phyloP scores from a whole-genome alignment of 371 early-diverging fungal species.

The Nosema muscidifuracis region DNA sequence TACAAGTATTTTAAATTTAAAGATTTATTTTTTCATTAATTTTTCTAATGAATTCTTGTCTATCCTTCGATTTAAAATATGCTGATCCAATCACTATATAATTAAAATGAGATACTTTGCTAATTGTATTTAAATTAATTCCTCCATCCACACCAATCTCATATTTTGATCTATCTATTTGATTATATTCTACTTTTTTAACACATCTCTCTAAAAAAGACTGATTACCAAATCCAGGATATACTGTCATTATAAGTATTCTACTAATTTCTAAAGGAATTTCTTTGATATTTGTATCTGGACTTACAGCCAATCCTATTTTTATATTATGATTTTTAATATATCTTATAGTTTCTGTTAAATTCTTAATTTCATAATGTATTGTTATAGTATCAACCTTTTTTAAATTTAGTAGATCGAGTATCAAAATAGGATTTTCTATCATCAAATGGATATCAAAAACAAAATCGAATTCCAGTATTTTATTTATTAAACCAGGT shows the following conservation, averaged over 20 bases:
- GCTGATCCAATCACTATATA: slow-evolving; percentile 93
- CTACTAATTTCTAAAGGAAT: slow-evolving; percentile 70
- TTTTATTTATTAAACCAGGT: slow-evolving; percentile 47
- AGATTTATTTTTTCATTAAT: neutral
- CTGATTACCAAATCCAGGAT: slow-evolving; percentile 62
- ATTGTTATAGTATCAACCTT: slow-evolving; percentile 40
- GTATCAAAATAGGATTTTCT: slow-evolving; percentile 40
- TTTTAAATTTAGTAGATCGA: slow-evolving; percentile 39
- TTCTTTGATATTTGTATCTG: slow-evolving; percentile 73
- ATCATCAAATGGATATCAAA: slow-evolving; percentile 62
- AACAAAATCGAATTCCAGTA: slow-evolving; percentile 45
- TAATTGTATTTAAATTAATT: slow-evolving; percentile 74
- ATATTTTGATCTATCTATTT: neutral
- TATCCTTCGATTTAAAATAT: slow-evolving; percentile 68
- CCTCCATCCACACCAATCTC: slow-evolving; percentile 97
- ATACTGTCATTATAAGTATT: slow-evolving; percentile 90
- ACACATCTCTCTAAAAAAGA: slow-evolving; percentile 33
- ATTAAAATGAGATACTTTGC: slow-evolving; percentile 76
- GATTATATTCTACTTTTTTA: slow-evolving; percentile 25
- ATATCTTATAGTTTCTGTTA: neutral
- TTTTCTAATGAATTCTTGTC: slow-evolving; percentile 22
- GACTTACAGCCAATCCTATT: slow-evolving; percentile 84
- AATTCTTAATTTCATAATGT: slow-evolving; percentile 21
- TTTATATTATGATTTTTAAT: slow-evolving; percentile 70
- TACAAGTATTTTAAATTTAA: neutral